phyloP scores from a whole-genome alignment of 2,329 filamentous ascomycete species.

The Blastomyces emzantsi region DNA sequence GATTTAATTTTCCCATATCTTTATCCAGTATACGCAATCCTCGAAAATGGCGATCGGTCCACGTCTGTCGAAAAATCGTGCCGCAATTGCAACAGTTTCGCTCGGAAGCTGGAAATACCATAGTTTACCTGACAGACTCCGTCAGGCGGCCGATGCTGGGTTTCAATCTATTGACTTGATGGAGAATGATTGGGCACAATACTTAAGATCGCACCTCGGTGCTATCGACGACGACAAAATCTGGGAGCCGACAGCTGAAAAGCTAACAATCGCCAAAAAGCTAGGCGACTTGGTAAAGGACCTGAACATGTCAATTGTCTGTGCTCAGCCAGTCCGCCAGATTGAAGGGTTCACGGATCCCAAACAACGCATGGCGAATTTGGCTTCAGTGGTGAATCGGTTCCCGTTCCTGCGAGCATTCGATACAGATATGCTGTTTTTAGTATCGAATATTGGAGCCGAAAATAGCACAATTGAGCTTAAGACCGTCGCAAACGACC shows the following conservation, averaged over 20 bases:
- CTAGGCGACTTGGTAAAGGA: conserved; percentile 2
- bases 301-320: conserved; percentile 5
- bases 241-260: conserved; percentile 4
- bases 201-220: conserved; percentile 4
- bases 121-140: conserved; percentile 6
- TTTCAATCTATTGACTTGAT: conserved; percentile 9
- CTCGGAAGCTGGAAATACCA: conserved; percentile 6
- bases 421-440: conserved; percentile 4
- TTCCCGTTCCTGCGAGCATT: conserved; percentile 7
- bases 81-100: conserved; percentile 8
- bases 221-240: conserved; percentile 4
- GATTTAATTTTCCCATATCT: neutral
- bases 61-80: conserved; percentile 5
- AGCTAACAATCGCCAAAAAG: conserved; percentile 4
- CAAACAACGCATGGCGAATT: neutral
- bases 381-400: conserved; percentile 1
- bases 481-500: conserved; percentile 3
- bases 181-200: conserved; percentile 7
- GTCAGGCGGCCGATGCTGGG: conserved; percentile 5
- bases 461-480: conserved; percentile 8
- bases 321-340: conserved; percentile 5
- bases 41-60: conserved; percentile 6
- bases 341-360: conserved; percentile 2
- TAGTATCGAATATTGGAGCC: conserved; percentile 4
- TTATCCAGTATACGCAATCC: neutral